These are phyloP conservation scores for Colletotrichum siamense DNA, from an alignment of 2,329 filamentous ascomycete genomes.

Conservation along the genomic window DNA sequence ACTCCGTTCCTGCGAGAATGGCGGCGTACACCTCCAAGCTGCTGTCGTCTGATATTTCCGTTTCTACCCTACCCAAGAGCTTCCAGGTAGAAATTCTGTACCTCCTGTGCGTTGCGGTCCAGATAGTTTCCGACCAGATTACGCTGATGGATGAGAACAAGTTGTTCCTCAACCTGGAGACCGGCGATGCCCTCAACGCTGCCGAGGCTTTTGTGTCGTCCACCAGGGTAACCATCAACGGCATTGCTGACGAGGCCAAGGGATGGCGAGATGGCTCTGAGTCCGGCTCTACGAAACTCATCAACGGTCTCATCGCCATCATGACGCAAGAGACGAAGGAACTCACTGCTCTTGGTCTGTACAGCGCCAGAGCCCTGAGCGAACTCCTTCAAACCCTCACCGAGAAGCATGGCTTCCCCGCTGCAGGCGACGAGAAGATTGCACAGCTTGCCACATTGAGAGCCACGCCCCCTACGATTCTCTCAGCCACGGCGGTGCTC, in stretches of 20 bases:
- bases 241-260: slow-evolving; percentile 34
- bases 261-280: slow-evolving; percentile 43
- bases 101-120: slow-evolving; percentile 54
- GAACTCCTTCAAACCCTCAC: slow-evolving; percentile 53
- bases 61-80: slow-evolving; percentile 43
- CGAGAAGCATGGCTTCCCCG: slow-evolving; percentile 51
- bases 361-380: slow-evolving; percentile 58
- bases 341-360: slow-evolving; percentile 50
- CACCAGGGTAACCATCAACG: slow-evolving; percentile 41
- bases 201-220: slow-evolving; percentile 50
- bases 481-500: slow-evolving; percentile 56
- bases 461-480: slow-evolving; percentile 47
- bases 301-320: slow-evolving; percentile 47
- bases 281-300: slow-evolving; percentile 38
- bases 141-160: slow-evolving; percentile 47
- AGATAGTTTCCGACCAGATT: slow-evolving; percentile 61
- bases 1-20: slow-evolving; percentile 77
- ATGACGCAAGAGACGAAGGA: slow-evolving; percentile 48
- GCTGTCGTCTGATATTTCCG: slow-evolving; percentile 46
- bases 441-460: slow-evolving; percentile 51
- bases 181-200: slow-evolving; percentile 38
- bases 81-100: slow-evolving; percentile 57
- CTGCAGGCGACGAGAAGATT: slow-evolving; percentile 53
- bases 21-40: slow-evolving; percentile 72
- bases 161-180: slow-evolving; percentile 50